Conservation (phyloP, 2,329 filamentous ascomycete species). For the Scolecobasidium constrictum region DNA sequence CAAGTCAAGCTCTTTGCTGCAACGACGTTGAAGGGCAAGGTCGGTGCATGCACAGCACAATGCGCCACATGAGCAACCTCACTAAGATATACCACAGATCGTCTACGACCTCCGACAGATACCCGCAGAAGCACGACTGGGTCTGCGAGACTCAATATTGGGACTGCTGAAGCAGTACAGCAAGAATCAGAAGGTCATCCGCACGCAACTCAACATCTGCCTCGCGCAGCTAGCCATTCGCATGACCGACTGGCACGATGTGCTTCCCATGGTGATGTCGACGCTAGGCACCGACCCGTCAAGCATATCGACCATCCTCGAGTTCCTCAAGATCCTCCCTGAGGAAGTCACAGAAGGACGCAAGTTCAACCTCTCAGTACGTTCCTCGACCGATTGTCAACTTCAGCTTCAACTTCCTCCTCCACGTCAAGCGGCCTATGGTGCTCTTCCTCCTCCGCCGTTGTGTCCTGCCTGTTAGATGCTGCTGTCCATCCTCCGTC, state of each 20-base stretch:
- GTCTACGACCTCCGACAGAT: slow-evolving; percentile 93
- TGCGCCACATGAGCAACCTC: not conserved
- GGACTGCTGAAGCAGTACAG: slow-evolving; percentile 72
- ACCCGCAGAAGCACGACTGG: slow-evolving; percentile 59
- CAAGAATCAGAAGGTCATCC: slow-evolving; percentile 62
- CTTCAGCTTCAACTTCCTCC: too few relatives aligned
- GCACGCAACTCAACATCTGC: slow-evolving; percentile 90
- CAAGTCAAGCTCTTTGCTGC: slow-evolving; percentile 93
- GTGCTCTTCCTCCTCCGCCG: too few relatives aligned
- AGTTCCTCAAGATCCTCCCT: slow-evolving; percentile 91
- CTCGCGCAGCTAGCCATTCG: slow-evolving; percentile 91
- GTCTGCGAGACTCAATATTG: slow-evolving; percentile 75
- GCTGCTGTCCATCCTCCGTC: not conserved
- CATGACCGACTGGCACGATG: slow-evolving; percentile 92
- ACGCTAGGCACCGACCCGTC: slow-evolving; percentile 60
- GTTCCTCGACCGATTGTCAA: slow-evolving; percentile 44
- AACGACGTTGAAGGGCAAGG: slow-evolving; percentile 96
- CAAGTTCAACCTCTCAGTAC: slow-evolving; percentile 98
- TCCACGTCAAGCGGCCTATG: too few relatives aligned
- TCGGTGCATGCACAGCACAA: slow-evolving; percentile 31
- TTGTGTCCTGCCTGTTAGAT: too few relatives aligned
- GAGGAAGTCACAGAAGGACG: slow-evolving; percentile 99
- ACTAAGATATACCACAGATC: slow-evolving; percentile 50
- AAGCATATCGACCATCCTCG: slow-evolving; percentile 78
- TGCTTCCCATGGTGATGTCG: slow-evolving; percentile 69